Percentiles rank a stretch among this genome's conserved stretches.
Conservation (phyloP, 352 stramenopile genomes). For the Globisporangium emineosum region DNA sequence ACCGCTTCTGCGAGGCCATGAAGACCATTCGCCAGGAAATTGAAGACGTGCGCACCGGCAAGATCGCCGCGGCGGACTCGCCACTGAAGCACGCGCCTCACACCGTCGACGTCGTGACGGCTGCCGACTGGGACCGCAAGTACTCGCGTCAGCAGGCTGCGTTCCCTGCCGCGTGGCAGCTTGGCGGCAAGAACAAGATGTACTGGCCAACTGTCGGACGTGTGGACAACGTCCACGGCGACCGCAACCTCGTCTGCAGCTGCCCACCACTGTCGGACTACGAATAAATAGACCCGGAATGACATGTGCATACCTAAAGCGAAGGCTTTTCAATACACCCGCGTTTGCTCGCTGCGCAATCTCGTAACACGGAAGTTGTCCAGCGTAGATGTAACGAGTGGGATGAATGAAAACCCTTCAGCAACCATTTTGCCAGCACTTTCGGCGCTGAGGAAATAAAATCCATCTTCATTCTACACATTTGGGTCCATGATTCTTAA, state of each 20-base stretch:
- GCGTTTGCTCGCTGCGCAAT: conserved; percentile 10
- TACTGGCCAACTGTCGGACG: conserved; percentile 97
- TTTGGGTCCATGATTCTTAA: neutral
- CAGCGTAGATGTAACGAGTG: conserved; percentile 4
- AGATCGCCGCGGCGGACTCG: conserved; percentile 88
- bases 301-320: neutral
- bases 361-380: conserved; percentile 3
- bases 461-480: neutral
- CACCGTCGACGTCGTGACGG: conserved; percentile 94
- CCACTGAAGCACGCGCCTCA: conserved; percentile 98
- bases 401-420: conserved; percentile 12
- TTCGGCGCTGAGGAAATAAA: neutral
- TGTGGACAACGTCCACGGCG: conserved; percentile 99
- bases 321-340: conserved; percentile 14
- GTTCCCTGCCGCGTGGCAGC: conserved; percentile 95
- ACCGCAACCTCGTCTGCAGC: conserved; percentile 98
- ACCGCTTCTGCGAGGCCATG: conserved; percentile 97
- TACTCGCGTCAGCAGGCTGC: conserved; percentile 93
- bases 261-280: conserved; percentile 97
- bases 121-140: conserved; percentile 91
- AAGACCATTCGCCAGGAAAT: conserved; percentile 97
- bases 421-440: neutral
- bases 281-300: conserved; percentile 38
- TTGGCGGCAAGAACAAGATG: conserved; percentile 90
- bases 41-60: conserved; percentile 93